These are phyloP conservation scores for Castanea sativa DNA, from an alignment of 306 rosid species.

Conservation along the genomic window DNA sequence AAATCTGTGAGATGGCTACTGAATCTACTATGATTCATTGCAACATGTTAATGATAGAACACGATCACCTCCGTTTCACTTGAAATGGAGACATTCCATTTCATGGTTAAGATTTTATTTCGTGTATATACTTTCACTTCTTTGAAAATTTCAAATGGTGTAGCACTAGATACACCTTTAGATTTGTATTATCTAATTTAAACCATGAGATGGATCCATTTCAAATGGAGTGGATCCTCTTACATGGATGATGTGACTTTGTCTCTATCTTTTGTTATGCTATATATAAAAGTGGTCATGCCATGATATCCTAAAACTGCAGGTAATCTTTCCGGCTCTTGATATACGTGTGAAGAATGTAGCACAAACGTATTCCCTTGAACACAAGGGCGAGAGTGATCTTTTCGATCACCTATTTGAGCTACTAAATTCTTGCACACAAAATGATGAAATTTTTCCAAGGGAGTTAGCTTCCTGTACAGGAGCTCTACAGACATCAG, in stretches of 20 bases:
- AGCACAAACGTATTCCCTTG: slow-evolving; percentile 97
- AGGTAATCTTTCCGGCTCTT: slow-evolving; percentile 98
- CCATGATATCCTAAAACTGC: slow-evolving; percentile 31
- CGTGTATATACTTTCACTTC: too few species aligned
- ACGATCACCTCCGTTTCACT: too few species aligned
- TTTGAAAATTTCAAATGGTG: too few species aligned
- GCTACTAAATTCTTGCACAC: slow-evolving; percentile 60
- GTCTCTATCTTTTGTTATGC: slow-evolving; percentile 22
- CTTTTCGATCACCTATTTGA: slow-evolving; percentile 86
- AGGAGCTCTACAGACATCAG: slow-evolving; percentile 82
- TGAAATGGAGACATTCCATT: too few species aligned
- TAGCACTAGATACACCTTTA: too few species aligned
- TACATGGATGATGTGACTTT: not conserved
- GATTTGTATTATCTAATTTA: too few species aligned
- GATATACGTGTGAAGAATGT: slow-evolving; percentile 98
- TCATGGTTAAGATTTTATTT: too few species aligned
- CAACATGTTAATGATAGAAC: not conserved
- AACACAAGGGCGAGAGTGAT: slow-evolving; percentile 93
- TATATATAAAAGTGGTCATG: slow-evolving; percentile 19
- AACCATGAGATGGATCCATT: too few species aligned
- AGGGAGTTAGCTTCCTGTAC: slow-evolving; percentile 97
- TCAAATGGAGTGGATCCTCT: too few species aligned
- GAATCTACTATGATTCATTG: slow-evolving; percentile 3
- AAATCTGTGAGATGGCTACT: not conserved
- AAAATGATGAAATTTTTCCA: slow-evolving; percentile 69